Percentiles rank a stretch among this genome's conserved stretches.
Conservation (phyloP, 2,329 filamentous ascomycete genomes). For the Nigrospora oryzae region DNA sequence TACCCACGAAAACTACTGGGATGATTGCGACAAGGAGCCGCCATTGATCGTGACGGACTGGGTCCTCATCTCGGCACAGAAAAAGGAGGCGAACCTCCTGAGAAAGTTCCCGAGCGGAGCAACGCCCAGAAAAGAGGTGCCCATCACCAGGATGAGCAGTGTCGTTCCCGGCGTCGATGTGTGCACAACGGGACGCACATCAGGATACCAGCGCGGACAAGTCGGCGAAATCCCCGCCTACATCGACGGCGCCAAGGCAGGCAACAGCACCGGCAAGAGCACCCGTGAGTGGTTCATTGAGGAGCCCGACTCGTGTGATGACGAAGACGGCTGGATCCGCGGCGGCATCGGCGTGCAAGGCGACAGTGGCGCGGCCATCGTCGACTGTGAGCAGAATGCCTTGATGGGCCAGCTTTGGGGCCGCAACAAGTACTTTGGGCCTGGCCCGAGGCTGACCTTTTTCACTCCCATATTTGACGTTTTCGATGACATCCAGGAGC, state of each 20-base stretch:
- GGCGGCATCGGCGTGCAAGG: constrained; percentile 35
- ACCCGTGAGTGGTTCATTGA: constrained; percentile 38
- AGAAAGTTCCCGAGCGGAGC: constrained; percentile 28
- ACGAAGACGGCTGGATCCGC: constrained; percentile 34
- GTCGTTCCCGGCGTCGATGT: constrained; percentile 26
- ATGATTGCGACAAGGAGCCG: constrained; percentile 27
- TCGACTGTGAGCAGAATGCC: constrained; percentile 28
- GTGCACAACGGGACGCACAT: constrained; percentile 32
- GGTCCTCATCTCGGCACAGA: constrained; percentile 27
- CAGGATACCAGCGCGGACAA: constrained; percentile 31
- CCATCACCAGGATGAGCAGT: constrained; percentile 20
- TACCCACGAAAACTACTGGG: constrained; percentile 35
- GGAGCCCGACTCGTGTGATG: constrained; percentile 24
- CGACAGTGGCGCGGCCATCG: constrained; percentile 33
- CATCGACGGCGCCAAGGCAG: constrained; percentile 20
- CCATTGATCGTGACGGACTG: constrained; percentile 35
- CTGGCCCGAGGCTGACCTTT: constrained; percentile 29
- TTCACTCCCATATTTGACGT: constrained; percentile 35
- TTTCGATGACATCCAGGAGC: constrained; percentile 36
- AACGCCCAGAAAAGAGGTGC: constrained; percentile 21
- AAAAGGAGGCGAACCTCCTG: constrained; percentile 29
- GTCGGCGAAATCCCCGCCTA: constrained; percentile 35
- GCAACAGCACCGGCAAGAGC: constrained; percentile 30
- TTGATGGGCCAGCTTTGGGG: constrained; percentile 36
- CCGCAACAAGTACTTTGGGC: constrained; percentile 31